Conservation (phyloP, 139 green algal species). For the Chlamydomonas eustigma region DNA sequence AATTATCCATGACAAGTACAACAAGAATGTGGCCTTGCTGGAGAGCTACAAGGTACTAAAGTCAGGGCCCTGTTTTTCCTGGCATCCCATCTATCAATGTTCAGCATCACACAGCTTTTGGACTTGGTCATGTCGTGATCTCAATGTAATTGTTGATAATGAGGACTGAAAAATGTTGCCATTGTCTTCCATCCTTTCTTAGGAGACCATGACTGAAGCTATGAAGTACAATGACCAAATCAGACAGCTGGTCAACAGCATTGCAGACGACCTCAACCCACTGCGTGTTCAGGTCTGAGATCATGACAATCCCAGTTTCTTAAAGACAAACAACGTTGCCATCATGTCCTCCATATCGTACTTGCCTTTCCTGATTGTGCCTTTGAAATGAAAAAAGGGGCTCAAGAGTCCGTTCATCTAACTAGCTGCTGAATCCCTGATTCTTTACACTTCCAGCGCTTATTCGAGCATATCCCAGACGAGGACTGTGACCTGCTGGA, state of each 20-base stretch:
- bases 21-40: conserved; percentile 48
- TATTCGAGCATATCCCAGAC: conserved; percentile 72
- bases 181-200: too few species aligned
- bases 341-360: too few species aligned
- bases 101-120: too few species aligned
- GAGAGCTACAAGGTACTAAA: conserved; percentile 38
- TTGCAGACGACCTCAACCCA: conserved; percentile 91
- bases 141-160: too few species aligned
- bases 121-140: too few species aligned
- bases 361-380: too few species aligned
- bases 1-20: conserved; percentile 90
- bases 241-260: conserved; percentile 24
- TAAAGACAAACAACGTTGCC: too few species aligned
- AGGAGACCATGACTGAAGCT: conserved; percentile 36
- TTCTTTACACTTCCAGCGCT: neutral
- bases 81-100: too few species aligned
- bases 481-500: conserved; percentile 65
- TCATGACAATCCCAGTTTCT: too few species aligned
- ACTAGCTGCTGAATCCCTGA: neutral
- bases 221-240: conserved; percentile 47
- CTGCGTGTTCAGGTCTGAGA: conserved; percentile 54
- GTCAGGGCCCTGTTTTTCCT: too few species aligned
- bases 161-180: neutral
- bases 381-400: too few species aligned
- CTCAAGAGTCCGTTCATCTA: too few species aligned